A percentile compares a stretch with the other conserved stretches of the same genome.
Conservation (phyloP, 306 rosid genomes). For the Medicago lupulina region DNA sequence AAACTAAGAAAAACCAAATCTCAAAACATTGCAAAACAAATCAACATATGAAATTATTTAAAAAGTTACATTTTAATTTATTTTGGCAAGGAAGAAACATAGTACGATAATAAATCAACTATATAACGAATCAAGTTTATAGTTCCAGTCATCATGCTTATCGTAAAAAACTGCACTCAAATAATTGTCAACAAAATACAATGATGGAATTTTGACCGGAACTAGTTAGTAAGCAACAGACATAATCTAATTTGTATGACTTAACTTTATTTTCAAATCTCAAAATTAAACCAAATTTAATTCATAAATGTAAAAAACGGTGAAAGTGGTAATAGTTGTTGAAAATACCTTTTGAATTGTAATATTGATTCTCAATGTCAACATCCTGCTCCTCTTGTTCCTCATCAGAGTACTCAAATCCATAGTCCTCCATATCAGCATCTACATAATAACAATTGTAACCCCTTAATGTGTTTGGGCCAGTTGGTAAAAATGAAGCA, state of each 20-base stretch:
- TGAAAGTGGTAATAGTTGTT: constrained; percentile 2
- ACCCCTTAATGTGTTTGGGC: neutral
- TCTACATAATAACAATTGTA: constrained; percentile 55
- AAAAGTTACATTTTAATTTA: constrained; percentile 15
- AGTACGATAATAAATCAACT: constrained; percentile 25
- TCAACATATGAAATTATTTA: neutral
- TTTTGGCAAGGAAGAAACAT: constrained; percentile 30
- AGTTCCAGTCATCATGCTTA: constrained; percentile 25
- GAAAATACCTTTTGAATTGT: constrained; percentile 82
- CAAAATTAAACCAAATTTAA: constrained; percentile 32
- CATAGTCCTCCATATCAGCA: constrained; percentile 99
- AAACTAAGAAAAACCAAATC: constrained; percentile 22
- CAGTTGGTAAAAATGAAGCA: constrained; percentile 14
- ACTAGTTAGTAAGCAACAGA: constrained; percentile 23
- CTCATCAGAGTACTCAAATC: constrained; percentile 98
- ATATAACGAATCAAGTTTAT: constrained; percentile 5
- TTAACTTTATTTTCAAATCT: neutral
- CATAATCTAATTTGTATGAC: neutral
- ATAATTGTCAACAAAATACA: neutral
- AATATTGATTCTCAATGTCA: constrained; percentile 97
- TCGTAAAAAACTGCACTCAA: constrained; percentile 16
- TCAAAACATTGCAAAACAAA: constrained; percentile 25
- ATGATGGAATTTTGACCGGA: constrained; percentile 26
- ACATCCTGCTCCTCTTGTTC: constrained; percentile 99
- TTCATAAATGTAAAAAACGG: constrained; percentile 15